Conservation (phyloP, 257 asterid genomes). For the Anisodus acutangulus region DNA sequence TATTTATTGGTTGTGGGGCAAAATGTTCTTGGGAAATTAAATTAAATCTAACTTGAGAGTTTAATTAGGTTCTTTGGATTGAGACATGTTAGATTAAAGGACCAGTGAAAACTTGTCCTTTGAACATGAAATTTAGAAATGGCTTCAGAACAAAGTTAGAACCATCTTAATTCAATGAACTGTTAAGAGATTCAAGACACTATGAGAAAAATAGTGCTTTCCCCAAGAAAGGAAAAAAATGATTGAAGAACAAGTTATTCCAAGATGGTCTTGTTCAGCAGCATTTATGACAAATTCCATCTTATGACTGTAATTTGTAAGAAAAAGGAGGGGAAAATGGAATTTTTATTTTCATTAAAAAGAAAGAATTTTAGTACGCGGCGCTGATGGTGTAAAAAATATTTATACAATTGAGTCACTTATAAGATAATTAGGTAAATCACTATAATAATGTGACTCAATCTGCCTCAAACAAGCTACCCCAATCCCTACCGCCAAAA, state of each 20-base stretch:
- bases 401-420: background rate
- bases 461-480: background rate
- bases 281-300: background rate
- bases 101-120: conserved; percentile 1
- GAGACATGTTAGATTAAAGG: conserved; percentile 33
- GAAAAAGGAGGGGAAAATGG: background rate
- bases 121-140: conserved; percentile 46
- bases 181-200: conserved; percentile 9
- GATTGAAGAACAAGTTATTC: conserved; percentile 18
- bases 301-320: background rate
- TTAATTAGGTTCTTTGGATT: conserved; percentile 44
- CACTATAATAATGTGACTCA: background rate
- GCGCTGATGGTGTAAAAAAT: no score
- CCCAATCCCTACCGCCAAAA: background rate
- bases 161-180: conserved; percentile 48
- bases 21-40: conserved; percentile 46
- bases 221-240: conserved; percentile 29
- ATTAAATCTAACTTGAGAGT: conserved; percentile 30
- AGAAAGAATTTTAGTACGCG: no score
- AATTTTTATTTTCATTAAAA: background rate
- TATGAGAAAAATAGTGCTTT: background rate
- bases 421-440: background rate
- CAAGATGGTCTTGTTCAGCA: conserved; percentile 17
- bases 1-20: conserved; percentile 10
- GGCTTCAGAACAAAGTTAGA: conserved; percentile 43